Evolutionary conservation across 1,139 yeast species (phyloP).

Genomic region (Yamadazyma sp.): DNA sequence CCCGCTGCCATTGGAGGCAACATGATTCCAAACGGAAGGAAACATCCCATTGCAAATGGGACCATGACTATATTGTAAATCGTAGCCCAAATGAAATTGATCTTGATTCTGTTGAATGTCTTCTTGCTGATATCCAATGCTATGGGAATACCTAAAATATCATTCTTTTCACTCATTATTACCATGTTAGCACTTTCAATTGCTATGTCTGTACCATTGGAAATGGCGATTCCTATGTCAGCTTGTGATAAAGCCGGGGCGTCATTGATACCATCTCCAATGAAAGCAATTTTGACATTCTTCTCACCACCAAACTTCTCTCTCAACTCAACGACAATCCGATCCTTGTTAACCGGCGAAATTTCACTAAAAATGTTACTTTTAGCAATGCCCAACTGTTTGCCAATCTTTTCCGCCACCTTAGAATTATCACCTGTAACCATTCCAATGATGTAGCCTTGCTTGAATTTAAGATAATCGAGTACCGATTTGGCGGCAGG

Average conservation of each 20-base stretch:
- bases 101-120: slow-evolving; percentile 73
- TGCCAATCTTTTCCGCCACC: slow-evolving; percentile 67
- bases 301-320: slow-evolving; percentile 30
- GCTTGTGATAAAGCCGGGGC: slow-evolving; percentile 93
- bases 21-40: slow-evolving; percentile 74
- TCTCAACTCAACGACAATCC: slow-evolving; percentile 61
- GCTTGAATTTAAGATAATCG: slow-evolving; percentile 45
- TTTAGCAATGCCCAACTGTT: slow-evolving; percentile 62
- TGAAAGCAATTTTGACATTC: slow-evolving; percentile 64
- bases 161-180: slow-evolving; percentile 43
- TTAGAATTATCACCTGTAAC: slow-evolving; percentile 81
- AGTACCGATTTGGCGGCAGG: slow-evolving; percentile 64
- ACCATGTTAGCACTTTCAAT: slow-evolving; percentile 95
- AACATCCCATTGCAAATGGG: slow-evolving; percentile 93
- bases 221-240: slow-evolving; percentile 85
- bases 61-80: slow-evolving; percentile 84
- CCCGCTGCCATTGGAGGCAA: slow-evolving; percentile 91
- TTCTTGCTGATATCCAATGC: slow-evolving; percentile 71
- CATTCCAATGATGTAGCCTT: slow-evolving; percentile 74
- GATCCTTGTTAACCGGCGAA: slow-evolving; percentile 75
- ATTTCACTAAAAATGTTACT: slow-evolving; percentile 74
- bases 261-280: slow-evolving; percentile 97
- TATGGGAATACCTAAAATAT: slow-evolving; percentile 64
- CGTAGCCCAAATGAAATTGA: slow-evolving; percentile 84
- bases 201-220: slow-evolving; percentile 94